Conservation (phyloP, 1,284 basidiomycete species). For the Flammula alnicola region DNA sequence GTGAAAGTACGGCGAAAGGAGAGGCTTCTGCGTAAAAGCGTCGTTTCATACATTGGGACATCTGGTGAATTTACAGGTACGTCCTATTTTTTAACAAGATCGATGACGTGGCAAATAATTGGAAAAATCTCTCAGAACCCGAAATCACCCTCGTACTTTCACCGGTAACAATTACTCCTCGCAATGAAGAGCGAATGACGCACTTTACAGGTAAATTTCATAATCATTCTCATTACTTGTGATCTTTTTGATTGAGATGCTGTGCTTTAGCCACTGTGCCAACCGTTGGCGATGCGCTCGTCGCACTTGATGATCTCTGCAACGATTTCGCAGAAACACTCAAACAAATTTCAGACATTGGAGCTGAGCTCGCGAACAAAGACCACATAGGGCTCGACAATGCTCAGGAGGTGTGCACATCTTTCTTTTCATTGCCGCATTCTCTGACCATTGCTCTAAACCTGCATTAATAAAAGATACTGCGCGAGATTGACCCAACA, state of each 20-base stretch:
- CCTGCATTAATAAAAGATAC: slow-evolving; percentile 54
- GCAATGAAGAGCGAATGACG: slow-evolving; percentile 37
- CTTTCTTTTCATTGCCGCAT: not conserved
- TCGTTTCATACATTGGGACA: slow-evolving; percentile 68
- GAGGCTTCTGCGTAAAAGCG: slow-evolving; percentile 58
- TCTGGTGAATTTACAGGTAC: slow-evolving; percentile 72
- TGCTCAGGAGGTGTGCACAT: slow-evolving; percentile 68
- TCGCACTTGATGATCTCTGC: slow-evolving; percentile 67
- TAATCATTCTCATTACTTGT: slow-evolving; percentile 19
- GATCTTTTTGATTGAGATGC: not conserved
- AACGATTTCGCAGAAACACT: slow-evolving; percentile 63
- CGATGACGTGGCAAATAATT: not conserved
- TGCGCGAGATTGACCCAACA: slow-evolving; percentile 55
- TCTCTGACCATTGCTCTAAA: not conserved
- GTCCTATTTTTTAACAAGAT: too few species aligned
- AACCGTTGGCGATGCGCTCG: slow-evolving; percentile 76
- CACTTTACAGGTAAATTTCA: slow-evolving; percentile 39
- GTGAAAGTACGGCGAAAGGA: slow-evolving; percentile 55
- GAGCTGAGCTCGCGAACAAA: slow-evolving; percentile 71
- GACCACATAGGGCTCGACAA: slow-evolving; percentile 75
- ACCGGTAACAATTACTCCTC: slow-evolving; percentile 54
- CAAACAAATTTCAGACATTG: slow-evolving; percentile 69
- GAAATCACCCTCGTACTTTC: slow-evolving; percentile 71
- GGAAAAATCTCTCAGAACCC: slow-evolving; percentile 47
- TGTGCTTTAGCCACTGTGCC: slow-evolving; percentile 67